A percentile compares a stretch with the other conserved stretches of the same genome.
Evolutionary conservation across 306 rosid species (phyloP).

Genomic region (Quercus aquifolioides): DNA sequence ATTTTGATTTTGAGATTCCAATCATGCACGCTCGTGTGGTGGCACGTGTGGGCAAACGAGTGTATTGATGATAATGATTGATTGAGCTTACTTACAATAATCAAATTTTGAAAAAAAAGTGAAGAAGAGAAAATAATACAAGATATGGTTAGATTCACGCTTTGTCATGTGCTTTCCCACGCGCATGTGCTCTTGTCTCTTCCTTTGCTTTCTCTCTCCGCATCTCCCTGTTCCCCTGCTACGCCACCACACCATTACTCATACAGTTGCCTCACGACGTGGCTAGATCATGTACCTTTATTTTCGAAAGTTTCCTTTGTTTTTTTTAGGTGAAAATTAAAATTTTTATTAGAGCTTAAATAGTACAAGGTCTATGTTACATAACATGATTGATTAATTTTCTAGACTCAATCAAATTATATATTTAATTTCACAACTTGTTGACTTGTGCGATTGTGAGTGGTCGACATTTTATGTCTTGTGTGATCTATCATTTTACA

Average conservation of each 20-base stretch:
- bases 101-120: neutral
- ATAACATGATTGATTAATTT: too few relatives aligned
- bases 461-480: too few relatives aligned
- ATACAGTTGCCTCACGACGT: neutral
- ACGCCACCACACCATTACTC: neutral
- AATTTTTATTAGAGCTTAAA: too few relatives aligned
- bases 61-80: neutral
- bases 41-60: neutral
- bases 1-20: neutral
- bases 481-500: too few relatives aligned
- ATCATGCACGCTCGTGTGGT: neutral
- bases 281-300: neutral
- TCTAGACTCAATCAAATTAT: too few relatives aligned
- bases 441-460: too few relatives aligned
- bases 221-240: conserved; percentile 11
- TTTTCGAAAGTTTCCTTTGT: too few relatives aligned
- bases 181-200: conserved; percentile 36
- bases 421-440: too few relatives aligned
- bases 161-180: conserved; percentile 13
- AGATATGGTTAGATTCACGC: neutral
- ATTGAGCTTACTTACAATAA: neutral
- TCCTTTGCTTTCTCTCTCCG: conserved; percentile 11
- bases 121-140: neutral
- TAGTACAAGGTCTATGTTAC: too few relatives aligned
- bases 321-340: too few relatives aligned